Percentiles rank a stretch among this genome's conserved stretches.
phyloP scores from a whole-genome alignment of 148 eudicot species.

The Cornus florida region DNA sequence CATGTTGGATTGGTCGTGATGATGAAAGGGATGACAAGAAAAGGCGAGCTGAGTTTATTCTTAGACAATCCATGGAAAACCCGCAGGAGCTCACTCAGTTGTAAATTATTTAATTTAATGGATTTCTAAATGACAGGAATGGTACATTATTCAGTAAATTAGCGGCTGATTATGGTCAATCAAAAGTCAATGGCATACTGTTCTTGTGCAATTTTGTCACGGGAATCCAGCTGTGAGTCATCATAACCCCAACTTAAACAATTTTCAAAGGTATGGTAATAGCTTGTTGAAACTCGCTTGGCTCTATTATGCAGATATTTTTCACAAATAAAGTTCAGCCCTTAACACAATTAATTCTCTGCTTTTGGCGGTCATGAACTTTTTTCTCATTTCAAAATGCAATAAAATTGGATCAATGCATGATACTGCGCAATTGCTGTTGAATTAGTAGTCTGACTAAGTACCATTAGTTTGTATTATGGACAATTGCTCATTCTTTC shows the following conservation, averaged over 20 bases:
- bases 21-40: slow-evolving; percentile 88
- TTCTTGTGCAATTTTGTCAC: not conserved
- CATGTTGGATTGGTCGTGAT: slow-evolving; percentile 42
- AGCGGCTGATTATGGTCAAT: slow-evolving; percentile 19
- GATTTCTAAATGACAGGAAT: slow-evolving; percentile 11
- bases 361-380: not conserved
- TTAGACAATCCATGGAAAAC: slow-evolving; percentile 67
- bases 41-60: slow-evolving; percentile 76
- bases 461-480: not conserved
- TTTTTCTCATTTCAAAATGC: not conserved
- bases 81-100: slow-evolving; percentile 64
- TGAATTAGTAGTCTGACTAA: not conserved
- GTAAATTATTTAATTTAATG: slow-evolving; percentile 35
- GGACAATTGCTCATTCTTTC: no score
- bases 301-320: not conserved
- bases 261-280: slow-evolving; percentile 27
- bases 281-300: slow-evolving; percentile 4
- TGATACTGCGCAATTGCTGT: not conserved
- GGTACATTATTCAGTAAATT: slow-evolving; percentile 16
- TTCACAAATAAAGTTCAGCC: slow-evolving; percentile 5
- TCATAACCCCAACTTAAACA: slow-evolving; percentile 10
- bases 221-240: no score
- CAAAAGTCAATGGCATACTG: slow-evolving; percentile 17
- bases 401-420: not conserved
- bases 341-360: slow-evolving; percentile 5